Evolutionary conservation across 2,329 filamentous ascomycete species (phyloP).

Genomic region (Hypomyces perniciosus): DNA sequence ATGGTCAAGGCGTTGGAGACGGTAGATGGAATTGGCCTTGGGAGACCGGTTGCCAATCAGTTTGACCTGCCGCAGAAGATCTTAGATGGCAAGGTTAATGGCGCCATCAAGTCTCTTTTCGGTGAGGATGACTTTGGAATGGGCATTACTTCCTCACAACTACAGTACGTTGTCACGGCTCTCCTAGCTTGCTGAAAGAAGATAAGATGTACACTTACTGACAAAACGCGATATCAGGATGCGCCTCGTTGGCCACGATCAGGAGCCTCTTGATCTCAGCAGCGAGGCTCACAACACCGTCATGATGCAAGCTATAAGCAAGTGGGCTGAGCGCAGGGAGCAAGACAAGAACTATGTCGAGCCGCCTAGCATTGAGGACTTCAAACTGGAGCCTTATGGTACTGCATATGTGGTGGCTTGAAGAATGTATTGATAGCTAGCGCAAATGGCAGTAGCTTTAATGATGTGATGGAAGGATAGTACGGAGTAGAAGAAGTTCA

Average conservation of each 20-base stretch:
- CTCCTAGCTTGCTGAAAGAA: neutral
- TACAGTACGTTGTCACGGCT: constrained; percentile 22
- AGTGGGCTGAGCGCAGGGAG: constrained; percentile 26
- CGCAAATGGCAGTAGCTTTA: neutral
- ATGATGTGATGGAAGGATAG: neutral
- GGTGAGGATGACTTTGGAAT: constrained; percentile 46
- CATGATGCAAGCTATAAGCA: constrained; percentile 24
- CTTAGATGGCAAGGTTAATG: constrained; percentile 27
- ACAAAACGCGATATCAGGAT: constrained; percentile 17
- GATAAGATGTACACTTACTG: neutral
- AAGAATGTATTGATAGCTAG: neutral
- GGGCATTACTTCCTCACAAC: constrained; percentile 24
- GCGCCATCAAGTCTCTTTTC: constrained; percentile 41
- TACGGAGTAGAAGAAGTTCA: neutral
- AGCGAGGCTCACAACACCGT: constrained; percentile 25
- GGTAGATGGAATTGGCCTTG: constrained; percentile 57
- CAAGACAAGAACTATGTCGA: constrained; percentile 27
- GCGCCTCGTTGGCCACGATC: constrained; percentile 26
- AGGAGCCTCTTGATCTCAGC: constrained; percentile 56
- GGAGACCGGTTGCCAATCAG: constrained; percentile 24
- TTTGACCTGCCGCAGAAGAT: constrained; percentile 23
- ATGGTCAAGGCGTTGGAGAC: constrained; percentile 53
- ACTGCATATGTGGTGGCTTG: constrained; percentile 16
- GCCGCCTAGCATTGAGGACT: constrained; percentile 25
- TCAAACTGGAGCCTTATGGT: constrained; percentile 28